Evolutionary conservation across 345 rosid genomes (phyloP).

Genomic region (Eucalyptus brandiana): DNA sequence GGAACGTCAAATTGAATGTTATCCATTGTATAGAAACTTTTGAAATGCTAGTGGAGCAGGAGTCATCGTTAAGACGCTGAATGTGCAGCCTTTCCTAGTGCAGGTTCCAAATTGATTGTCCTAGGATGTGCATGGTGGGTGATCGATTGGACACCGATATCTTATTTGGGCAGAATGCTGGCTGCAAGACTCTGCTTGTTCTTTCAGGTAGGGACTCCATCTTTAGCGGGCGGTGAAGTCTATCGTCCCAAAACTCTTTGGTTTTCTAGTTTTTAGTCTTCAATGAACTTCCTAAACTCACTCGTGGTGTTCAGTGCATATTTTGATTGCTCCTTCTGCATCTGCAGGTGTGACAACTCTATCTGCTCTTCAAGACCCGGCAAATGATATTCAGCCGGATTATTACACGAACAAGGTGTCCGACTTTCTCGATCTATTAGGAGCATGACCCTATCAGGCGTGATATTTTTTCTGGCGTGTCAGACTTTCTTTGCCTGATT

Average conservation of each 20-base stretch:
- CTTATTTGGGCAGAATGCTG: conserved; percentile 69
- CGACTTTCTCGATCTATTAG: conserved; percentile 40
- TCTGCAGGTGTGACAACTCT: conserved; percentile 57
- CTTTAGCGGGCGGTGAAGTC: background rate
- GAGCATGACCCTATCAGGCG: background rate
- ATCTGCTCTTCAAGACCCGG: conserved; percentile 35
- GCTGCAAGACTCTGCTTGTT: conserved; percentile 87
- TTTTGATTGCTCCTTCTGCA: background rate
- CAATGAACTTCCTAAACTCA: background rate
- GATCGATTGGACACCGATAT: conserved; percentile 93
- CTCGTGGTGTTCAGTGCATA: background rate
- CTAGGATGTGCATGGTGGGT: conserved; percentile 96
- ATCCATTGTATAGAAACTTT: background rate
- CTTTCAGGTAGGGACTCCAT: conserved; percentile 41
- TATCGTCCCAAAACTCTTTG: rapidly evolving
- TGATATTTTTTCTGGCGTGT: background rate
- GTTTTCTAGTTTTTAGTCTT: background rate
- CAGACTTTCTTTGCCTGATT: background rate
- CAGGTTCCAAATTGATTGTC: conserved; percentile 32
- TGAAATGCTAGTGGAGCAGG: background rate
- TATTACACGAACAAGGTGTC: conserved; percentile 54
- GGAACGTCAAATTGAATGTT: background rate
- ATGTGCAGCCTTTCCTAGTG: background rate
- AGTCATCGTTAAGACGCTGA: background rate
- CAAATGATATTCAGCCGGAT: conserved; percentile 61